phyloP scores from a whole-genome alignment of 2,329 filamentous ascomycete genomes.

The Trichoderma sp. region DNA sequence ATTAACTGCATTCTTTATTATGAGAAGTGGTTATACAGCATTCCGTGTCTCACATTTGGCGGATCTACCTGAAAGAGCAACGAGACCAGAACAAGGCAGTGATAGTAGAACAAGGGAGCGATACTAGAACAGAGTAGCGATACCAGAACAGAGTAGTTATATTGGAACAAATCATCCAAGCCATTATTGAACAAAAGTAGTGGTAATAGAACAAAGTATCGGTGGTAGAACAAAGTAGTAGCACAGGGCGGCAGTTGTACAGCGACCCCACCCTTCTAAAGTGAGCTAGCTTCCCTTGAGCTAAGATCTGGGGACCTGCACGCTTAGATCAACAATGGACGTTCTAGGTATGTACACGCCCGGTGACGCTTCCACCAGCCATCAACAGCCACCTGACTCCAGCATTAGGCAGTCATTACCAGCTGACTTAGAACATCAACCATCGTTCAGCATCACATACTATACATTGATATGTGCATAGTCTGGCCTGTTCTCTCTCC shows the following conservation, averaged over 20 bases:
- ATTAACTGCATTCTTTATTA: too few species aligned
- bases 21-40: neutral
- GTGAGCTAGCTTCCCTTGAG: neutral
- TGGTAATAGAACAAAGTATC: neutral
- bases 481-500: neutral
- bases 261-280: neutral
- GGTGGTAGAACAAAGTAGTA: too few species aligned
- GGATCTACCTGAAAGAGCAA: neutral
- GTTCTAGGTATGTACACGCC: neutral
- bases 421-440: neutral
- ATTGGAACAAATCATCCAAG: too few species aligned
- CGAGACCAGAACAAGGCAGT: neutral
- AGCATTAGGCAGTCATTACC: neutral
- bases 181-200: too few species aligned
- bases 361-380: constrained; percentile 3
- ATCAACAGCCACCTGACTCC: constrained; percentile 13
- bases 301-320: constrained; percentile 4
- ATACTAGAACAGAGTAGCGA: too few species aligned
- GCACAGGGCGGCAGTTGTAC: neutral
- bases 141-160: neutral
- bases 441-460: neutral
- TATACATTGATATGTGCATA: constrained; percentile 3
- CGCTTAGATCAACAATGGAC: neutral
- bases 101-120: neutral
- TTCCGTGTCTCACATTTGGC: neutral